These are phyloP conservation scores for Trichoderma semiorbis DNA, from an alignment of 2,329 filamentous ascomycete species.

Conservation along the genomic window DNA sequence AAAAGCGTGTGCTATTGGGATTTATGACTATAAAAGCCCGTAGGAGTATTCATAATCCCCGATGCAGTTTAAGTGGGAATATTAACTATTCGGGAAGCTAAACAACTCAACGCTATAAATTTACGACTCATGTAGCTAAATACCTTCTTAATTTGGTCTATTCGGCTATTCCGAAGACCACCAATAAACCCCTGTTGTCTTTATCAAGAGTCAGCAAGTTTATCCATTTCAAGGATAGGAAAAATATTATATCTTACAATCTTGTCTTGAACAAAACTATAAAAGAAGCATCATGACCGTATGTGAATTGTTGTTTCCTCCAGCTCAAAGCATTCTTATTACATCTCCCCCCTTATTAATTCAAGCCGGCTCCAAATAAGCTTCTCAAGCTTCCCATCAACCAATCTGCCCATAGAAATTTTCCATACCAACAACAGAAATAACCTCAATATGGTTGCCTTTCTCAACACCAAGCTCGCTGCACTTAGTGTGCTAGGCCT, in stretches of 20 bases:
- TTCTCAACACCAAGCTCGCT: background rate
- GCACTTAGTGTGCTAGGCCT: background rate
- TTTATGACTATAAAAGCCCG: background rate
- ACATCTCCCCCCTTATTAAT: background rate
- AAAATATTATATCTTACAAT: background rate
- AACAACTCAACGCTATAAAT: background rate
- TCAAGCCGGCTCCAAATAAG: background rate
- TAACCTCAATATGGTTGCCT: background rate
- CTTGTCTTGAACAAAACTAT: background rate
- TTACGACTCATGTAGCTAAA: background rate
- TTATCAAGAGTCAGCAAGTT: background rate
- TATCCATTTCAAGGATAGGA: background rate
- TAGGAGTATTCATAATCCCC: background rate
- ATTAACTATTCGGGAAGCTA: background rate
- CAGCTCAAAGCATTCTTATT: background rate
- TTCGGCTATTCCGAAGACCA: background rate
- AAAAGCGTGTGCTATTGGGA: background rate
- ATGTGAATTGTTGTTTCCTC: background rate
- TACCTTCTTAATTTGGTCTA: background rate
- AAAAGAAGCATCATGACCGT: background rate
- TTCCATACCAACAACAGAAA: background rate
- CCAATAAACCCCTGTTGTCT: background rate
- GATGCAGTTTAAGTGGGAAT: background rate
- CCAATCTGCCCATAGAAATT: background rate
- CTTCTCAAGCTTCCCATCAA: background rate